Evolutionary conservation across 1,284 basidiomycete species (phyloP), one percentile per base, ranked within the genome.

Genomic region (Trametes hirsuta): DNA sequence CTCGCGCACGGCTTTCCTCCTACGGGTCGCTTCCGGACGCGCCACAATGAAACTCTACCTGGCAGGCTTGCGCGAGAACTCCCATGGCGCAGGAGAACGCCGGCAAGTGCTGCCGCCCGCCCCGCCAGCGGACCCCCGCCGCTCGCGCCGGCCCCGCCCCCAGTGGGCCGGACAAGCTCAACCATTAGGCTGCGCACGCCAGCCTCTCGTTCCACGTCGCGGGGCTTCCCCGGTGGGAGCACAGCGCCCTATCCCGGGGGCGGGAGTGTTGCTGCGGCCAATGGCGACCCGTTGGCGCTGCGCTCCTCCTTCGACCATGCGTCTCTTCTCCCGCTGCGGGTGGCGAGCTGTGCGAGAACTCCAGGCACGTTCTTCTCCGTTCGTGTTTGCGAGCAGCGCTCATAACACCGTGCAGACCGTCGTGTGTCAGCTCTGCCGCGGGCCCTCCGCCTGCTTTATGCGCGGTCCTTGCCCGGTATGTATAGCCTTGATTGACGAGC

Each of bases 131-230:
- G 37, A 25, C 30, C 9, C 15, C 44, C 35, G 36, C 18, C 25
- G 37, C 14, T 39, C 36, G 47, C 22, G 12, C 48, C 34, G n/a
- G 40, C 48, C 37, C 14, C 47, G 54, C 39, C 41, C 57, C 18
- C 39, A 40, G 41, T 34, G 54, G 55, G 44, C 22, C 24, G 53
- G 37, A 46, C 52, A 62, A 60, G 61, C 61, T 65, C 64, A 65
- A 65, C 49, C 64, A 58, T 65, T 62, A 62, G 55, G 52, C 55
- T 65, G 61, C 55, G 60, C 47, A 49, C 48, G 44, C 64, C 55
- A 55, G 21, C 25, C 42, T 24, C 22, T 42, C 52, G 54, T 61
- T 53, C 41, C 46, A 24, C 22, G 54, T 41, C 47, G 37, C 46
- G 14, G 15, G 9, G 35, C 40, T 56, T 37, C 48, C 48, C 25